Evolutionary conservation across 202 grass and related monocot species (phyloP), one percentile per base, ranked within the genome.

Genomic region (Carex sylvatica): DNA sequence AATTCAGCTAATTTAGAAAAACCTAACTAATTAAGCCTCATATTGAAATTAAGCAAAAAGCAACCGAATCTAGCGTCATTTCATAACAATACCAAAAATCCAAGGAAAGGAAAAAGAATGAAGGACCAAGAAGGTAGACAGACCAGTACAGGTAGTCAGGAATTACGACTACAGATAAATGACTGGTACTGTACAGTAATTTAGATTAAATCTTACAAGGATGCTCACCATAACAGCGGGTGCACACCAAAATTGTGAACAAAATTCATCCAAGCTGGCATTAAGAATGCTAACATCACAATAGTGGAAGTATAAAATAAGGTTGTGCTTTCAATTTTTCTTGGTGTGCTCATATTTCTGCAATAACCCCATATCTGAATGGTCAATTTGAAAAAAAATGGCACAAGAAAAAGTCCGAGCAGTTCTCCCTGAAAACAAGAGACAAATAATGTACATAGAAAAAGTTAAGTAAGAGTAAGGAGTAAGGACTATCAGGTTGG

Each of bases 351-450:
- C 42, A 42, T 31, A 80, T 65, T 93, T 91, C 30, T 86, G 51
- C 74, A 85, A 73, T 75, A 86, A 86, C 66, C 7, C 91, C 86
- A 88, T 74, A 87, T 28, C 79, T 61, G 79, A 88, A 95, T 80
- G 58, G 64, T 81, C 68, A 75, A 78, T 87, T 90, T 93, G 91
- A 93, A 95, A 24, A 93, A 8, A 49, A 90, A 62, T 0, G 96
- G 96, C 64, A 99, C 83, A 85, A 99, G 81, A 61, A 99, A 85
- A 85, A 99, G 86, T 13, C 89, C 96, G 82, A 99, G 89, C 74
- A 99, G 82, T 86, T 92, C 4, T 24, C 93, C 96, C 93, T 95
- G 78, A 51, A 70, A 85, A 59, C 74, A 91, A 74, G 83, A 63
- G 1, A 55, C 18, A 5, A 52, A 84, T 42, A 80, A 47, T 78